Evolutionary conservation across 2,329 filamentous ascomycete genomes (phyloP).

Genomic region (Uncinocarpus reesii): DNA sequence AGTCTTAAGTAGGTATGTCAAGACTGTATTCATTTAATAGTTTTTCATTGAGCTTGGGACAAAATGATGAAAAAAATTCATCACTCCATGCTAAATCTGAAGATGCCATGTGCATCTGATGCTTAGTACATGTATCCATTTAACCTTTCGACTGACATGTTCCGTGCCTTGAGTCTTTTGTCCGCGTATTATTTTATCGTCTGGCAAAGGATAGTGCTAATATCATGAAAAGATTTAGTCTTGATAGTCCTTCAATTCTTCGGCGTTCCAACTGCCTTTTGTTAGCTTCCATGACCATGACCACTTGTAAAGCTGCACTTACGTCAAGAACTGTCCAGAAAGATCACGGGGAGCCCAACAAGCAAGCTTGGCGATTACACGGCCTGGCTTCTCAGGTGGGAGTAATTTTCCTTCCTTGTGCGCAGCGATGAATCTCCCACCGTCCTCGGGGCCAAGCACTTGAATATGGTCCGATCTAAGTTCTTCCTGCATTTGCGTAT

Average conservation of each 20-base stretch:
- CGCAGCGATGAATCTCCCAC: conserved; percentile 55
- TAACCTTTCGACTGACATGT: conserved; percentile 54
- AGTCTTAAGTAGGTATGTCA: conserved; percentile 11
- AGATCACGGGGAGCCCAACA: conserved; percentile 54
- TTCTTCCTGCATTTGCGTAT: conserved; percentile 82
- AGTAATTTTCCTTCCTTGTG: conserved; percentile 63
- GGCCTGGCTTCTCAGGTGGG: conserved; percentile 70
- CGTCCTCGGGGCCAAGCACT: conserved; percentile 37
- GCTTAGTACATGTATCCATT: conserved; percentile 49
- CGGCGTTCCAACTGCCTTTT: conserved; percentile 37
- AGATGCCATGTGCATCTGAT: conserved; percentile 39
- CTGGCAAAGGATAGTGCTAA: conserved; percentile 3
- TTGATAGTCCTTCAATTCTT: conserved; percentile 36
- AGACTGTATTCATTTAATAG: conserved; percentile 3
- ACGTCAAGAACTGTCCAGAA: conserved; percentile 59
- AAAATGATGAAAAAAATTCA: conserved; percentile 18
- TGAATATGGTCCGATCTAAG: conserved; percentile 60
- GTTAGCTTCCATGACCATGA: conserved; percentile 20
- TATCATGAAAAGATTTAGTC: conserved; percentile 8
- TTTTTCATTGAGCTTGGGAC: conserved; percentile 14
- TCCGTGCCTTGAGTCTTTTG: conserved; percentile 8
- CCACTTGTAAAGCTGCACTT: conserved; percentile 19
- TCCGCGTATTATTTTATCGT: neutral
- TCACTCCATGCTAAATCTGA: conserved; percentile 58
- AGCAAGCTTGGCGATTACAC: conserved; percentile 73